A percentile compares a stretch with the other conserved stretches of the same genome.
Conservation (phyloP, 2,329 filamentous ascomycete species). For the Lecanicillium sp. region DNA sequence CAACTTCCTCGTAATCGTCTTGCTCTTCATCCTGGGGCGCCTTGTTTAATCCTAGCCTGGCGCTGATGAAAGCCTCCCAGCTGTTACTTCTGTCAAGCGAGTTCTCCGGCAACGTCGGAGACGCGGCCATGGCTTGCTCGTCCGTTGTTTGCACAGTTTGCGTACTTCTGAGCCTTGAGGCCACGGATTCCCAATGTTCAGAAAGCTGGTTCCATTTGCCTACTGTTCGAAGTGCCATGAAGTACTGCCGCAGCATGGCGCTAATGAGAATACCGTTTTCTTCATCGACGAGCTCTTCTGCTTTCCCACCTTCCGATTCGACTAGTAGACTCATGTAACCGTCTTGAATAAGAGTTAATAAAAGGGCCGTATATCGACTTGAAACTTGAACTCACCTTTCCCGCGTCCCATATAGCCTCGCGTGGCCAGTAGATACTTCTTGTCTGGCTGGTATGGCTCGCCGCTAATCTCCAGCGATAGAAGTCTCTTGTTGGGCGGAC, state of each 20-base stretch:
- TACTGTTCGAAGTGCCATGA: slow-evolving; percentile 74
- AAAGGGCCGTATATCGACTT: not conserved
- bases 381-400: slow-evolving; percentile 40
- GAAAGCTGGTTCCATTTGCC: slow-evolving; percentile 72
- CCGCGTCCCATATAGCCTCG: slow-evolving; percentile 84
- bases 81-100: slow-evolving; percentile 16
- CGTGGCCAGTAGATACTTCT: slow-evolving; percentile 66
- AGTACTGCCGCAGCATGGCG: slow-evolving; percentile 82
- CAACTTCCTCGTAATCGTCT: slow-evolving; percentile 34
- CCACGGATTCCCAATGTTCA: slow-evolving; percentile 59
- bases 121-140: slow-evolving; percentile 13
- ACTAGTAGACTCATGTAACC: slow-evolving; percentile 73
- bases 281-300: slow-evolving; percentile 72
- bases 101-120: slow-evolving; percentile 3
- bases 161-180: slow-evolving; percentile 46
- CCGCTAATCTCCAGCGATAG: slow-evolving; percentile 52
- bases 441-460: slow-evolving; percentile 51
- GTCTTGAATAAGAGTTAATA: slow-evolving; percentile 38
- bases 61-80: slow-evolving; percentile 28
- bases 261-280: slow-evolving; percentile 84
- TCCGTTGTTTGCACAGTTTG: slow-evolving; percentile 19
- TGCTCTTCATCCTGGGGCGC: slow-evolving; percentile 24
- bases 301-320: slow-evolving; percentile 64
- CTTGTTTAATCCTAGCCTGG: slow-evolving; percentile 24
- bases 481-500: slow-evolving; percentile 54